Conservation (phyloP, 2,329 filamentous ascomycete species). For the Ophiostoma australiae region DNA sequence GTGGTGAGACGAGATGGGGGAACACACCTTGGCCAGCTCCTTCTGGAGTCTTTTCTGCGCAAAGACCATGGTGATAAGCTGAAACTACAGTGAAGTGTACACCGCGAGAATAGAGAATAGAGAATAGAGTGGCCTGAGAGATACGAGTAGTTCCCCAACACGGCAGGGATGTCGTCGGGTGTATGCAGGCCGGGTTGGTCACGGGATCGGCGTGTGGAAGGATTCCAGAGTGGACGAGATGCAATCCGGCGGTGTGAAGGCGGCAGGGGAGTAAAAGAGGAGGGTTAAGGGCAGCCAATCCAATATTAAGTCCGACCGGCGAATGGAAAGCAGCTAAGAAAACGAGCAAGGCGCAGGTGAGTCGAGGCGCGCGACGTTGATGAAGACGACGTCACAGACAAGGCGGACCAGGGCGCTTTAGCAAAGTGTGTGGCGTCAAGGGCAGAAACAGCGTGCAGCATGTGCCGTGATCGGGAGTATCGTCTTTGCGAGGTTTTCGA, state of each 20-base stretch:
- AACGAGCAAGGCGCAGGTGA: not conserved
- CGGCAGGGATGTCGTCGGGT: not conserved
- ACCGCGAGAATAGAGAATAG: not conserved
- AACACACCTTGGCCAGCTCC: conserved; percentile 52
- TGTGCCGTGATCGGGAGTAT: not conserved
- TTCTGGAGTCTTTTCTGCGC: conserved; percentile 52
- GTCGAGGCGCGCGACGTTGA: not conserved
- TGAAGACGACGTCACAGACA: conserved; percentile 6
- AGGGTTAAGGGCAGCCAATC: not conserved
- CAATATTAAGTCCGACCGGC: not conserved
- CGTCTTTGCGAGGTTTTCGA: not conserved
- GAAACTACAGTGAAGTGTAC: not conserved
- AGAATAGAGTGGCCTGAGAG: not conserved
- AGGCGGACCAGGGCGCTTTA: not conserved
- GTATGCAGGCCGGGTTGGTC: conserved; percentile 6
- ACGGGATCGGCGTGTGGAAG: conserved; percentile 8
- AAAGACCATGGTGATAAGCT: conserved; percentile 34
- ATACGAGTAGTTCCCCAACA: not conserved
- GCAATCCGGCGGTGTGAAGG: not conserved
- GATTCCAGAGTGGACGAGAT: not conserved
- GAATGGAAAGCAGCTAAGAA: not conserved
- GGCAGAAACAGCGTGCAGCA: not conserved
- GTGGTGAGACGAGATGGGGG: not conserved
- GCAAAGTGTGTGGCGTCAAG: not conserved
- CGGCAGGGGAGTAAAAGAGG: not conserved